Evolutionary conservation across 2,329 filamentous ascomycete species (phyloP).

Genomic region (Talaromyces sp.): DNA sequence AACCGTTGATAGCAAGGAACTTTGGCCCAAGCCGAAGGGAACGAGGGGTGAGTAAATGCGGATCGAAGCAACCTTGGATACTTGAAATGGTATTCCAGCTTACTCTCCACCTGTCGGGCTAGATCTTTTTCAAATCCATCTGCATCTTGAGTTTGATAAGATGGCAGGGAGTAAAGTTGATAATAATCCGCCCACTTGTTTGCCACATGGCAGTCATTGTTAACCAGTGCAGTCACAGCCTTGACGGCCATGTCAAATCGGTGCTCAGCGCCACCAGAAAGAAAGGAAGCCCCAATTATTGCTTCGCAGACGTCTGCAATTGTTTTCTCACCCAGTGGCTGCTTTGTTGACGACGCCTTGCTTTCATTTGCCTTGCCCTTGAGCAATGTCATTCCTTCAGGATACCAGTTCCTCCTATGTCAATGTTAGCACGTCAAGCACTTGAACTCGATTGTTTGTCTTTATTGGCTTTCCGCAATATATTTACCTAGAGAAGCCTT

Average conservation of each 20-base stretch:
- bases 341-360: constrained; percentile 41
- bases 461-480: not conserved
- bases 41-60: constrained; percentile 84
- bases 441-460: not conserved
- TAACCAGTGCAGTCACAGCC: constrained; percentile 57
- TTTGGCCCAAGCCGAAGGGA: constrained; percentile 67
- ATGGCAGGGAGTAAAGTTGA: constrained; percentile 60
- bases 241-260: constrained; percentile 58
- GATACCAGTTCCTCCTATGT: constrained; percentile 74
- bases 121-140: constrained; percentile 67
- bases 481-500: constrained; percentile 65
- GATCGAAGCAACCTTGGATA: constrained; percentile 73
- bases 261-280: constrained; percentile 45
- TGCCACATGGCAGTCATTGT: constrained; percentile 60
- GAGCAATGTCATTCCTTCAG: constrained; percentile 66
- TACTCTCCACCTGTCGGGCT: constrained; percentile 57
- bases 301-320: constrained; percentile 94
- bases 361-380: constrained; percentile 62
- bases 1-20: constrained; percentile 85
- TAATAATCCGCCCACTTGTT: constrained; percentile 68
- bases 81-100: constrained; percentile 63
- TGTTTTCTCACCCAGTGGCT: constrained; percentile 77
- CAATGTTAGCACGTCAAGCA: not conserved
- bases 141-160: constrained; percentile 60
- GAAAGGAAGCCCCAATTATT: constrained; percentile 77